Conservation (phyloP, 352 stramenopile genomes). For the Elongisporangium senticosum region DNA sequence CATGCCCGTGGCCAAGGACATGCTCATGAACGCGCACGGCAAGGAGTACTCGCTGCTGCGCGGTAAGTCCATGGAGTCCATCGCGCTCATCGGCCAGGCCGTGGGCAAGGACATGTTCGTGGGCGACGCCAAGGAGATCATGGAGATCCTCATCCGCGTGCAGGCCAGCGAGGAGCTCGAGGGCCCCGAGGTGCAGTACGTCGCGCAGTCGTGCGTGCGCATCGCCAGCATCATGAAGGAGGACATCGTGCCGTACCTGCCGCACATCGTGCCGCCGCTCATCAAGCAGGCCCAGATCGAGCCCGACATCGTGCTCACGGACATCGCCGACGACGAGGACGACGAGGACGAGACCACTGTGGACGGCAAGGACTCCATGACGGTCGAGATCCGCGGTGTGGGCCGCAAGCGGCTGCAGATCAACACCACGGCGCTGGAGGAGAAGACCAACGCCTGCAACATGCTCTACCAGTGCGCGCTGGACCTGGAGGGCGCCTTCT, state of each 20-base stretch:
- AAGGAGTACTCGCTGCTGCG: slow-evolving; percentile 76
- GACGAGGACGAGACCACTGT: slow-evolving; percentile 49
- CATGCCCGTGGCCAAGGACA: slow-evolving; percentile 82
- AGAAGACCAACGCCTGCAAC: slow-evolving; percentile 85
- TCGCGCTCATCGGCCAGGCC: slow-evolving; percentile 82
- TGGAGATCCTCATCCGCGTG: slow-evolving; percentile 81
- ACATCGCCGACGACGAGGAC: slow-evolving; percentile 51
- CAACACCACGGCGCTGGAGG: slow-evolving; percentile 80
- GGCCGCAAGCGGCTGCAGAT: slow-evolving; percentile 85
- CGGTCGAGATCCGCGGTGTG: slow-evolving; percentile 66
- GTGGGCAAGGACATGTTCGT: slow-evolving; percentile 83
- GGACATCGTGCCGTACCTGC: slow-evolving; percentile 84
- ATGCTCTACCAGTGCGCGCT: slow-evolving; percentile 86
- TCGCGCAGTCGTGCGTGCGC: slow-evolving; percentile 81
- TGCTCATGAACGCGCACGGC: slow-evolving; percentile 70
- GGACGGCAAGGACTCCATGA: slow-evolving; percentile 69
- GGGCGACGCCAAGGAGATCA: slow-evolving; percentile 75
- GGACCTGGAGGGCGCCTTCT: slow-evolving; percentile 78
- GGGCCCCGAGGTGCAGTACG: slow-evolving; percentile 78
- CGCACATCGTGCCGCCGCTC: slow-evolving; percentile 75
- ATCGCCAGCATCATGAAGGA: slow-evolving; percentile 84
- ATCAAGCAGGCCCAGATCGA: slow-evolving; percentile 78
- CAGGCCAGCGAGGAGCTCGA: slow-evolving; percentile 67
- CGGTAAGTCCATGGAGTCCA: slow-evolving; percentile 86
- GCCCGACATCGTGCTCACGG: slow-evolving; percentile 74